Conservation (phyloP, 208 protist genomes). For the Leishmania major region DNA sequence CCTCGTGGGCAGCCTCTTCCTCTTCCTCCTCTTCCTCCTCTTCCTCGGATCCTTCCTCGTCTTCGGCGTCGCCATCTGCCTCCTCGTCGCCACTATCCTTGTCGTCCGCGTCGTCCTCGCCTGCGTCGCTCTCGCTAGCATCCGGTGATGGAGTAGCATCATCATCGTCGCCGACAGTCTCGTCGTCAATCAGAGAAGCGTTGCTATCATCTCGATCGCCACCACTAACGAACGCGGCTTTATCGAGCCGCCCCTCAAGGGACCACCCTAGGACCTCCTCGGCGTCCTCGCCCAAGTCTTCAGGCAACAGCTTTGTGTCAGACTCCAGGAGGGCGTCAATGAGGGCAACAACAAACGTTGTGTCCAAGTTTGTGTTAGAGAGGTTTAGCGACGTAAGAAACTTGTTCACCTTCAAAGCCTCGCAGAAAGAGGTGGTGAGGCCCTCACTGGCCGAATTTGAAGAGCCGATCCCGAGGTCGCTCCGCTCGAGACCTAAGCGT, state of each 20-base stretch:
- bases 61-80: background rate
- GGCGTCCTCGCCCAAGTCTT: slow-evolving; percentile 40
- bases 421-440: slow-evolving; percentile 36
- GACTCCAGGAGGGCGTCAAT: slow-evolving; percentile 54
- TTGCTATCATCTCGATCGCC: slow-evolving; percentile 9
- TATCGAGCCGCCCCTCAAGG: slow-evolving; percentile 19
- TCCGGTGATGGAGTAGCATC: background rate
- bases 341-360: slow-evolving; percentile 27
- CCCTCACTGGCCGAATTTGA: slow-evolving; percentile 34
- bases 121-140: background rate
- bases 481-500: slow-evolving; percentile 49
- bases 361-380: slow-evolving; percentile 55
- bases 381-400: slow-evolving; percentile 71
- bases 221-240: slow-evolving; percentile 4
- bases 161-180: slow-evolving; percentile 15
- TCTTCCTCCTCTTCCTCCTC: slow-evolving; percentile 31
- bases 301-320: slow-evolving; percentile 59
- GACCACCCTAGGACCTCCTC: slow-evolving; percentile 19
- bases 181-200: background rate
- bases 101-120: slow-evolving; percentile 9
- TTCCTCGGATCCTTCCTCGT: slow-evolving; percentile 36
- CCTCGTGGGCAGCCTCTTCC: slow-evolving; percentile 3
- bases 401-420: slow-evolving; percentile 75
- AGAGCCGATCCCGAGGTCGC: slow-evolving; percentile 48
- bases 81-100: slow-evolving; percentile 9